phyloP scores from a whole-genome alignment of 192 early-diverging fungal species.

The Podila horticola region DNA sequence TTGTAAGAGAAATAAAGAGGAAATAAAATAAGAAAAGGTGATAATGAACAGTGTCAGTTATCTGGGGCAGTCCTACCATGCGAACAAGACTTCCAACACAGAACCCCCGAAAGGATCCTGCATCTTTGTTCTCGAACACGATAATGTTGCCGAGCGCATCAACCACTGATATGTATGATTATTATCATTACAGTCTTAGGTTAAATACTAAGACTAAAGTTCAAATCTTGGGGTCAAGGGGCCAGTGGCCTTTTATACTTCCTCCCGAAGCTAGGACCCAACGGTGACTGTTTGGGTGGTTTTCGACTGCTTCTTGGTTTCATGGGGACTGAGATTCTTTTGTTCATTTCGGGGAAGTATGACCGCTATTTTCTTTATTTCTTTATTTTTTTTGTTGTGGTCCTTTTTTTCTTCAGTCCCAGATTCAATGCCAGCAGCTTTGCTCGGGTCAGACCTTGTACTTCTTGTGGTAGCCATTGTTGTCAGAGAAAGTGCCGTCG shows the following conservation, averaged over 20 bases:
- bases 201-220: slow-evolving; percentile 56
- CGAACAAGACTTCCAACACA: slow-evolving; percentile 13
- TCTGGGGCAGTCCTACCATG: slow-evolving; percentile 45
- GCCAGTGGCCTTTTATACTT: slow-evolving; percentile 14
- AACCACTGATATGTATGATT: slow-evolving; percentile 58
- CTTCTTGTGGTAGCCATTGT: no score
- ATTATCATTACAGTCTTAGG: slow-evolving; percentile 56
- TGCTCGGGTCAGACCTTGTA: no score
- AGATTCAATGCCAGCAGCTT: no score
- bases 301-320: no score
- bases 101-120: slow-evolving; percentile 1
- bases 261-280: neutral
- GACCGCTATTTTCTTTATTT: no score
- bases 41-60: slow-evolving; percentile 48
- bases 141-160: slow-evolving; percentile 47
- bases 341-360: no score
- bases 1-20: slow-evolving; percentile 2
- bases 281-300: no score
- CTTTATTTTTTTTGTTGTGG: no score
- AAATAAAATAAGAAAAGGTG: neutral
- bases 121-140: slow-evolving; percentile 3
- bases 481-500: no score
- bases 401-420: no score
- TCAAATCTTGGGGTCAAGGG: slow-evolving; percentile 35
- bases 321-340: no score